Evolutionary conservation across 306 rosid genomes (phyloP), one percentile per base, ranked within the genome.

Genomic region (Morella rubra): DNA sequence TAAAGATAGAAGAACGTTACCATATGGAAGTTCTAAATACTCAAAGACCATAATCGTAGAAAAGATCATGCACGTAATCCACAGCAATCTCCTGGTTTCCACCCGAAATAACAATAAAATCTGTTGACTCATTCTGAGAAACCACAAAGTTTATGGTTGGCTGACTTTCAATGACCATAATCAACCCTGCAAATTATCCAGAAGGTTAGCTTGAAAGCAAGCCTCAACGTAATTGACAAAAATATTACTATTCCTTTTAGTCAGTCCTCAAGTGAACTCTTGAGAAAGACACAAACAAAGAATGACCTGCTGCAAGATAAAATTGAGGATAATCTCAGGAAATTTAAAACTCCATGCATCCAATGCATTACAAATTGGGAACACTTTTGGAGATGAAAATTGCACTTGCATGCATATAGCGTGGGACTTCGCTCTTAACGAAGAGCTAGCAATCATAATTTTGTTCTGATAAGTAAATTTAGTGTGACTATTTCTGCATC

Each of bases 1-100:
- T 66, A 92, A 76, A 68, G 94, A 83, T 22, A 86, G 82, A 46
- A 88, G 16, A 37, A 81, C 74, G 80, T 73, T 76, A 50, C 77
- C 75, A 68, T 81, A 85, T 32, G 98, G 95, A 77, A 92, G 89
- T 81, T 92, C 96, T 37, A 88, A 76, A 84, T 73, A 87, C 81
- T 87, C 92, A 60, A 95, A 66, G 5, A 85, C 79, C 41, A 90
- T 75, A 77, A 90, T 69, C 81, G 84, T 50, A 74, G 83, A 86
- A 78, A 90, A 79, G 66, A 86, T 51, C 65, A 89, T 12, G 73
- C 93, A 93, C 51, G 81, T 81, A 1, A 90, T 55, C 87, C 85
- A 79, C 62, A 86, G 70, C 81, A 92, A 77, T 75, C 87, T 89
- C 75, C 54, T 86, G 2, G 88, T 79, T 84, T 87, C 91, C 4